Evolutionary conservation across 2,329 filamentous ascomycete genomes (phyloP).

Genomic region (Teratosphaeriaceae sp.): DNA sequence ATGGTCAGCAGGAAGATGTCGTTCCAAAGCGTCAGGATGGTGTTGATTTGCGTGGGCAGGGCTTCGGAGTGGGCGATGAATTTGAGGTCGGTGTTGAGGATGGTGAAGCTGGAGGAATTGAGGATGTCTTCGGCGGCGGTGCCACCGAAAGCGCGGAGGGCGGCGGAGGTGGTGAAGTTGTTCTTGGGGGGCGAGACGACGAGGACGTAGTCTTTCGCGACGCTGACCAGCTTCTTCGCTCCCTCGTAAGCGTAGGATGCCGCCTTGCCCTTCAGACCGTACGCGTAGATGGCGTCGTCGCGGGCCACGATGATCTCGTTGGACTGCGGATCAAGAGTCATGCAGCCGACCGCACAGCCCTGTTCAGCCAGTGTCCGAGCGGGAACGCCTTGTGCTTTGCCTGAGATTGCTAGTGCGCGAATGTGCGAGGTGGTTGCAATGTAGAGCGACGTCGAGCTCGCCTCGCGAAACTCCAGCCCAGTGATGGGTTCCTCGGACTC

Average conservation of each 20-base stretch:
- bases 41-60: slow-evolving; percentile 70
- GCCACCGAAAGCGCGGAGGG: slow-evolving; percentile 67
- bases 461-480: slow-evolving; percentile 69
- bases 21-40: slow-evolving; percentile 81
- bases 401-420: slow-evolving; percentile 77
- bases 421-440: slow-evolving; percentile 87
- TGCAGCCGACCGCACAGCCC: slow-evolving; percentile 90
- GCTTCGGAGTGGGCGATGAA: slow-evolving; percentile 87
- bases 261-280: slow-evolving; percentile 75
- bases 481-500: slow-evolving; percentile 96
- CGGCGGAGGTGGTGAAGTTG: slow-evolving; percentile 49
- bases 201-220: slow-evolving; percentile 80
- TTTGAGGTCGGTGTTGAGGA: slow-evolving; percentile 86
- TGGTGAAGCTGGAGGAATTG: slow-evolving; percentile 78
- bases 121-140: slow-evolving; percentile 70
- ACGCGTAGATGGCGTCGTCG: slow-evolving; percentile 94
- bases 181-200: slow-evolving; percentile 72
- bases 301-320: slow-evolving; percentile 87
- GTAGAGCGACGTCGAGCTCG: slow-evolving; percentile 68
- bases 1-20: slow-evolving; percentile 85
- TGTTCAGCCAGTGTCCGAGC: slow-evolving; percentile 82
- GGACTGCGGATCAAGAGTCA: slow-evolving; percentile 74
- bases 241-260: slow-evolving; percentile 88
- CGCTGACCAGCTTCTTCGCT: slow-evolving; percentile 72
- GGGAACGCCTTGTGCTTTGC: slow-evolving; percentile 81